phyloP scores from a whole-genome alignment of 768 basidiomycete genomes.

The Pisolithus tinctorius region DNA sequence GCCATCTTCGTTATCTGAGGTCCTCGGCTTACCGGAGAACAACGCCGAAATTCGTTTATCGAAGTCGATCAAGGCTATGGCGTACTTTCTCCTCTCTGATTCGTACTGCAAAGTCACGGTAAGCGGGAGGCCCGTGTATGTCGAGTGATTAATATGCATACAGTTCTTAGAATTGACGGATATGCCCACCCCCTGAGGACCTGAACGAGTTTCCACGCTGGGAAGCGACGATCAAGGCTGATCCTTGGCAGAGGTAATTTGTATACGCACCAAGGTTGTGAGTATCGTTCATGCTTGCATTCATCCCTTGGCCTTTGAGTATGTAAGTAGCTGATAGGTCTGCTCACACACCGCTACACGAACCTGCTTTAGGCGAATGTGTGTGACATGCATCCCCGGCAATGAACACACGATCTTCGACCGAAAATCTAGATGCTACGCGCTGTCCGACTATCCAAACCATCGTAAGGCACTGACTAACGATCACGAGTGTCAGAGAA shows the following conservation, averaged over 20 bases:
- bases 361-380: constrained; percentile 61
- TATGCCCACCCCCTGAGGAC: constrained; percentile 38
- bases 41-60: constrained; percentile 58
- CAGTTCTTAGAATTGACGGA: constrained; percentile 33
- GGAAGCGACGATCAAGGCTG: background rate
- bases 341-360: constrained; percentile 1
- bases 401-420: constrained; percentile 62
- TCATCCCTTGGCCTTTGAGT: constrained; percentile 60
- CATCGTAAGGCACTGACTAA: background rate
- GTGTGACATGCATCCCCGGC: constrained; percentile 72
- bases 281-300: constrained; percentile 56
- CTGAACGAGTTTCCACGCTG: constrained; percentile 43
- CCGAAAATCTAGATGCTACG: constrained; percentile 56
- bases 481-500: background rate
- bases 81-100: constrained; percentile 57
- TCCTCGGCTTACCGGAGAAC: constrained; percentile 63
- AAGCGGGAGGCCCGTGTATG: background rate
- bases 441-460: constrained; percentile 57
- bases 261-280: constrained; percentile 47
- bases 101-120: constrained; percentile 46
- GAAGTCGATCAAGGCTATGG: constrained; percentile 66
- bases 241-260: background rate
- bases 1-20: constrained; percentile 32
- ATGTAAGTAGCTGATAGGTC: background rate
- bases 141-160: constrained; percentile 19